A percentile compares a stretch with the other conserved stretches of the same genome.
phyloP scores from a whole-genome alignment of 305 asterid species.

The Rubia balearica region DNA sequence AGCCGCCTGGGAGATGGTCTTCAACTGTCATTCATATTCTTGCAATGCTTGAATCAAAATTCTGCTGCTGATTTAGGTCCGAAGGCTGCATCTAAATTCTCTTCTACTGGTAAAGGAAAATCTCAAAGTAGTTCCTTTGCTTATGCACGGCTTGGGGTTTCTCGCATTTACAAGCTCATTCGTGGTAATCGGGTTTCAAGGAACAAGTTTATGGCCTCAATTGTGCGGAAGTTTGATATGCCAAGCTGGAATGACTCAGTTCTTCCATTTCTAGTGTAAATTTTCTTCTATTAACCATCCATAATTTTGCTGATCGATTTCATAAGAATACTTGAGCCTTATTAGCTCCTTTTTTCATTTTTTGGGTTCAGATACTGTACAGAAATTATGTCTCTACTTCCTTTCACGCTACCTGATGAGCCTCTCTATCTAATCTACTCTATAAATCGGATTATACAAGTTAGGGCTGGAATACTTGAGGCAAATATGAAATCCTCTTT shows the following conservation, averaged over 20 bases:
- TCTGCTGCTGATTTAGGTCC: conserved; percentile 33
- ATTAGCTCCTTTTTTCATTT: conserved; percentile 14
- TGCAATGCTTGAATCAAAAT: conserved; percentile 59
- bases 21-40: conserved; percentile 82
- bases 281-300: conserved; percentile 16
- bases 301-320: neutral
- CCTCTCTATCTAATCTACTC: conserved; percentile 90
- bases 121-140: conserved; percentile 50
- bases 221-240: conserved; percentile 81
- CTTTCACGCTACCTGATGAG: conserved; percentile 85
- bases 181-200: conserved; percentile 92
- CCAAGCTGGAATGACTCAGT: conserved; percentile 63
- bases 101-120: conserved; percentile 53
- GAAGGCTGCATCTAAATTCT: conserved; percentile 41
- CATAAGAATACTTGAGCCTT: neutral
- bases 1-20: conserved; percentile 99
- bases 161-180: conserved; percentile 94
- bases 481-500: conserved; percentile 78
- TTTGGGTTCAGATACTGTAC: conserved; percentile 69
- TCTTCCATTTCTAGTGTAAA: conserved; percentile 75
- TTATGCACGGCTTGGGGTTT: conserved; percentile 75
- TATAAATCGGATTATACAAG: conserved; percentile 90
- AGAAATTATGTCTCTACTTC: conserved; percentile 91
- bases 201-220: conserved; percentile 90
- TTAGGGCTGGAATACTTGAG: conserved; percentile 84